Evolutionary conservation across 2,329 filamentous ascomycete genomes (phyloP), one percentile per base, ranked within the genome.

Genomic region (Fonsecaea pugnacius): DNA sequence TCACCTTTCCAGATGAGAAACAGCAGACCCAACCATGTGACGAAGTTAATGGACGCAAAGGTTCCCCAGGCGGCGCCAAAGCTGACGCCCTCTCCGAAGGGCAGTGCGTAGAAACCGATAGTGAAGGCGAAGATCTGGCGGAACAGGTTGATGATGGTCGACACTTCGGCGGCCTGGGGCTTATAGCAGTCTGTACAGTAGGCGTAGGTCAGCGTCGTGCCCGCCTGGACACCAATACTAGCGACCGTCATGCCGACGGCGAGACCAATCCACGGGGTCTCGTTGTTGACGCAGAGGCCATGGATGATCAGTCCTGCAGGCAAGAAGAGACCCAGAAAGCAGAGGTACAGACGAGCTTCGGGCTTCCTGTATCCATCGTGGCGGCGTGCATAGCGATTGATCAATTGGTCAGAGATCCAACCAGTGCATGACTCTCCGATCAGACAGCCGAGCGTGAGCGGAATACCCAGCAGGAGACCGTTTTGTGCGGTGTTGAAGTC

Each of bases 71-170:
- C 48, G 14, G 38, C 48, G 14, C 52, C 51, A 14, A 53, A 60
- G 21, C 58, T 51, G 14, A 40, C 58, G 6, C 27, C 12, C 30
- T 53, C 21, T 5, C 58, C 50, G 16, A 60, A 60, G 7, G 58
- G 58, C 1, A 60, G 35, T 4, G 58, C 58, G 50, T 60, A 60
- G 36, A 60, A 60, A 18, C 58, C 58, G 16, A 60, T 60, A 2
- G 48, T 60, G 58, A 60, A 60, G 1, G 58, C 58, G n/a, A 60
- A 60, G 43, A 58, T 57, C 24, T 57, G 54, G 1, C 54, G 54
- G 54, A 57, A 57, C 14, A 57, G 54, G 21, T 57, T 57, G 54
- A 57, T 57, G 36, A 57, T 57, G 16, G 54, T 57, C 36, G 54
- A 57, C 35, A 57, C 54, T 30, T 57, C 54, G 7, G 54, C 54